These are phyloP conservation scores for Alloteropsis semialata DNA, from an alignment of 176 grass and related monocot genomes.

Conservation along the genomic window DNA sequence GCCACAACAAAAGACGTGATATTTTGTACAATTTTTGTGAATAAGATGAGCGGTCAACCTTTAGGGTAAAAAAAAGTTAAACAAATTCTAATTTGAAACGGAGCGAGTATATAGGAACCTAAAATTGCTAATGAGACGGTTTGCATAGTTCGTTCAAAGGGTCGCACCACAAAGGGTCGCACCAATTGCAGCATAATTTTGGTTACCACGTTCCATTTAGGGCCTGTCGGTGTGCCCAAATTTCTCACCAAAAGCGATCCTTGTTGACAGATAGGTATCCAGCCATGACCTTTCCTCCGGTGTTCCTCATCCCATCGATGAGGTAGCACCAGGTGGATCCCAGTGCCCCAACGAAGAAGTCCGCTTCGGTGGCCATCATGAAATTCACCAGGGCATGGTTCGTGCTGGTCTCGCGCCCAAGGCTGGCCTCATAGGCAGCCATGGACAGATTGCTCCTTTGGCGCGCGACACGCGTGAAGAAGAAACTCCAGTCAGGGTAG, in stretches of 20 bases:
- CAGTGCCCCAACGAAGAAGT: slow-evolving; percentile 62
- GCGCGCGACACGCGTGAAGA: slow-evolving; percentile 50
- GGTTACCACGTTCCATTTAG: no score
- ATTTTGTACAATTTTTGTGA: no score
- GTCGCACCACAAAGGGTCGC: no score
- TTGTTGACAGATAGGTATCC: slow-evolving; percentile 70
- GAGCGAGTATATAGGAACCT: no score
- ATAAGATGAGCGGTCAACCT: no score
- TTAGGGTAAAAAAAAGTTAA: no score
- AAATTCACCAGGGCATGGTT: slow-evolving; percentile 64
- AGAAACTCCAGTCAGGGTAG: slow-evolving; percentile 56
- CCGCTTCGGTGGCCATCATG: slow-evolving; percentile 51
- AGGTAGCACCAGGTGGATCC: slow-evolving; percentile 76
- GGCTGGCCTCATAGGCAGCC: slow-evolving; percentile 52
- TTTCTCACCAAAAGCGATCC: slow-evolving; percentile 68
- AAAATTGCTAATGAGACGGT: no score
- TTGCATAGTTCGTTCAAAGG: no score
- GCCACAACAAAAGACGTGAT: no score
- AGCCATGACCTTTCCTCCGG: slow-evolving; percentile 56
- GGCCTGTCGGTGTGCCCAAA: no score
- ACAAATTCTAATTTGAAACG: no score
- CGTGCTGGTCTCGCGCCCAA: slow-evolving; percentile 49
- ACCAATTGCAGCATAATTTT: no score
- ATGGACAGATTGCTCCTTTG: slow-evolving; percentile 41
- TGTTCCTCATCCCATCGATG: slow-evolving; percentile 65